phyloP scores from a whole-genome alignment of 1,284 basidiomycete species.

The Rhodotorula sp. region DNA sequence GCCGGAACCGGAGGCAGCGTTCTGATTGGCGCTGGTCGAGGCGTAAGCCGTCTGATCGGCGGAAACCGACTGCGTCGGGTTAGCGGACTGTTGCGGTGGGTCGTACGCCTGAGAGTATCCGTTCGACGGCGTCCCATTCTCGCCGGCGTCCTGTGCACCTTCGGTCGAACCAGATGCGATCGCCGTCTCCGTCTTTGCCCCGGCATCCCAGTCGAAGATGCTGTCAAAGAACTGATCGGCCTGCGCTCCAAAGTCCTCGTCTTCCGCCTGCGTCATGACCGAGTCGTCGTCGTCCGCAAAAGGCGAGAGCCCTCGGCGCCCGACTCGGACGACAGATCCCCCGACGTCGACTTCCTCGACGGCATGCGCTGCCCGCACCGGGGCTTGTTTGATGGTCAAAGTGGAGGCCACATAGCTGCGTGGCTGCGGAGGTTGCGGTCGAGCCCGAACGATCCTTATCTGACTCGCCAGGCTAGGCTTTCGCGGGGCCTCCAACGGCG shows the following conservation, averaged over 20 bases:
- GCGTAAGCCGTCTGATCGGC: too few species aligned
- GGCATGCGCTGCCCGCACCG: neutral
- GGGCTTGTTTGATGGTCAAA: conserved; percentile 5
- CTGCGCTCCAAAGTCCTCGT: neutral
- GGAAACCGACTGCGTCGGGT: too few species aligned
- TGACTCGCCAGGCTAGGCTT: neutral
- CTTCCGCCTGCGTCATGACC: neutral
- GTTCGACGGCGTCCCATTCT: conserved; percentile 8
- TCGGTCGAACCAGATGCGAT: neutral
- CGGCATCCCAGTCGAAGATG: conserved; percentile 10
- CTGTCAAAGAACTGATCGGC: conserved; percentile 15
- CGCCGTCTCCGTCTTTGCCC: neutral
- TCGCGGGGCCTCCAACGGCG: neutral
- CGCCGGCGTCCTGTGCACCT: conserved; percentile 20
- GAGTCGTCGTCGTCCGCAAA: neutral
- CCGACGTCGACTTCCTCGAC: neutral
- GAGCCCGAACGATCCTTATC: neutral
- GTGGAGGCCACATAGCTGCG: too few species aligned
- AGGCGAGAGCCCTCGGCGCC: too few species aligned
- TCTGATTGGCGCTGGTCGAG: too few species aligned
- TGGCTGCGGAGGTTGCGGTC: too few species aligned
- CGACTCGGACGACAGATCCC: neutral
- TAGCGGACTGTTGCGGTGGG: neutral
- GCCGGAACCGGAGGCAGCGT: too few species aligned
- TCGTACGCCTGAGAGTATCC: conserved; percentile 2